These are phyloP conservation scores for Mycena crocata DNA, from an alignment of 768 basidiomycete species.

Conservation along the genomic window DNA sequence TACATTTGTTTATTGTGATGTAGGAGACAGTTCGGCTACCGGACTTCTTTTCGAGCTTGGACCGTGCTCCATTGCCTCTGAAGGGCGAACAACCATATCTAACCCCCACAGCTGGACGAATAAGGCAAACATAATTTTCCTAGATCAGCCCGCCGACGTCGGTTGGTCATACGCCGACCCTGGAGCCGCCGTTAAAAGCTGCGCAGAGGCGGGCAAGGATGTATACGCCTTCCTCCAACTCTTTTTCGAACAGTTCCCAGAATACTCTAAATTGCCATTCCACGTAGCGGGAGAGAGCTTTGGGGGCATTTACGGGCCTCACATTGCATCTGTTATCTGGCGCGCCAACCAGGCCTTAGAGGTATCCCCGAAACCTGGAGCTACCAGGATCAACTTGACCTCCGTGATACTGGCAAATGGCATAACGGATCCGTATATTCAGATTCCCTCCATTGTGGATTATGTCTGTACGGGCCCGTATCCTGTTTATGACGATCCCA, in stretches of 20 bases:
- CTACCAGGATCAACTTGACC: constrained; percentile 50
- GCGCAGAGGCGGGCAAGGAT: constrained; percentile 61
- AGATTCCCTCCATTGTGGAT: constrained; percentile 59
- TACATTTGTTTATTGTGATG: background rate
- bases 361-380: constrained; percentile 36
- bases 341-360: constrained; percentile 48
- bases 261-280: constrained; percentile 47
- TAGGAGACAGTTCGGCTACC: constrained; percentile 46
- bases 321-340: constrained; percentile 60
- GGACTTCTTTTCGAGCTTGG: constrained; percentile 81
- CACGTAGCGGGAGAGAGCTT: constrained; percentile 49
- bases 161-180: constrained; percentile 59
- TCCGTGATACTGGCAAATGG: constrained; percentile 64
- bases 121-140: constrained; percentile 50
- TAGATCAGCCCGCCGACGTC: constrained; percentile 54
- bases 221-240: constrained; percentile 52
- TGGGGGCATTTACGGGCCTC: constrained; percentile 56
- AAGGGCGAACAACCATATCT: constrained; percentile 46
- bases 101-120: constrained; percentile 63
- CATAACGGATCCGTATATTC: constrained; percentile 56
- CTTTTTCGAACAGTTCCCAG: constrained; percentile 48
- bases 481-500: constrained; percentile 53
- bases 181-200: constrained; percentile 51
- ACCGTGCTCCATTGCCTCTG: constrained; percentile 68
- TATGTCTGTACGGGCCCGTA: constrained; percentile 53